Evolutionary conservation across 106 monocot genomes (phyloP), one percentile per base, ranked within the genome.

Genomic region (Acorus calamus): DNA sequence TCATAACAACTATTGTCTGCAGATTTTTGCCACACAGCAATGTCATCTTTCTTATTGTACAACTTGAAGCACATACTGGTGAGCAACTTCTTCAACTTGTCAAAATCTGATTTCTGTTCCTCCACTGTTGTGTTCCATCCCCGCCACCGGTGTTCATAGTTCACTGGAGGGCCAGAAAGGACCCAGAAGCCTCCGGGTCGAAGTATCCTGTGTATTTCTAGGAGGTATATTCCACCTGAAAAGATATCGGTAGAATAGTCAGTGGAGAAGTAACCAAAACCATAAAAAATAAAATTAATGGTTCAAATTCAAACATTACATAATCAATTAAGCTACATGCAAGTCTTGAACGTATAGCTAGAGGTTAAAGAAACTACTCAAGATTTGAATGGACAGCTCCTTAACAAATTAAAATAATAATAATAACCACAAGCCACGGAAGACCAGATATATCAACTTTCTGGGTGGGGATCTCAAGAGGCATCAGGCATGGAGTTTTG

Each of bases 171-270:
- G 28, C 89, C 89, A 64, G 89, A 90, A 60, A 90, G 89, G 47
- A 86, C 85, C 89, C 89, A 90, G 65, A 86, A 90, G 13, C 89
- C 85, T 10, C 89, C 89, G 51, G 89, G 89, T 7, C 89, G 65
- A 43, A 90, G 83, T 54, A 90, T 86, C 6, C 89, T 60, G 78
- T 83, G 83, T 53, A 90, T 73, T 73, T 90, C 89, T 44, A 80
- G 63, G 52, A 90, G 86, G 61, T 86, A 90, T 50, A 90, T 66
- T 3, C 89, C 89, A 65, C 71, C 88, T 88, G 80, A 57, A 82
- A 78, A 28, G 28, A 28, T 28, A 28, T 28, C 28, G 1, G 1
- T 28, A 28, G 28, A 28, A 28, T 28, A 28, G 28, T 28, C 28
- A 28, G 28, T 28, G 28, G 28, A 28, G 1, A 28, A 28, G 28